Percentiles rank a stretch among this genome's conserved stretches.
Conservation (phyloP, 2,329 filamentous ascomycete species). For the Berkeleyomyces basicola region DNA sequence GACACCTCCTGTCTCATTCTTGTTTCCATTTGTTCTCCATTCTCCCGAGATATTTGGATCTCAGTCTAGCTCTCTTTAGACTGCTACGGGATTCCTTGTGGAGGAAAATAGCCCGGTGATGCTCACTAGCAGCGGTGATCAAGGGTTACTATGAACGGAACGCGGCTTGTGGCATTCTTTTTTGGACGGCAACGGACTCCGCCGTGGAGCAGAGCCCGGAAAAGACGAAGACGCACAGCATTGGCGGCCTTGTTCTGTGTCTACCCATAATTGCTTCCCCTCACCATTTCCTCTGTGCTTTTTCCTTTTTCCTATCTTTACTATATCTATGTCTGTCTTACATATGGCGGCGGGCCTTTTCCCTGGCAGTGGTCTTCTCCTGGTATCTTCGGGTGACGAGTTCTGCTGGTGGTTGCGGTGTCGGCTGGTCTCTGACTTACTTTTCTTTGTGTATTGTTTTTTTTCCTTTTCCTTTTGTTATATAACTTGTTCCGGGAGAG, state of each 20-base stretch:
- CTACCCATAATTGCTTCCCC: conserved; percentile 4
- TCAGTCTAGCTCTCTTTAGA: neutral
- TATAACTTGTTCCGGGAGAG: conserved; percentile 9
- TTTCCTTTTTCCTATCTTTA: conserved; percentile 9
- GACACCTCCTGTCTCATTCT: neutral
- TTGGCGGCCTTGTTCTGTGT: neutral
- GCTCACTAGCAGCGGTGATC: neutral
- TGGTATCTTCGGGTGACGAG: too few species aligned
- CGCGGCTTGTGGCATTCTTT: neutral
- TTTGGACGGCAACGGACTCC: neutral
- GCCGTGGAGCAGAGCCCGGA: neutral
- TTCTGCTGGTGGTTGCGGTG: neutral
- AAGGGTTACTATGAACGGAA: neutral
- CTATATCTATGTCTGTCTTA: conserved; percentile 1
- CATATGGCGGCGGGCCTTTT: neutral
- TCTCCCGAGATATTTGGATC: too few species aligned
- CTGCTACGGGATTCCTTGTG: too few species aligned
- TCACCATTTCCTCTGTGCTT: conserved; percentile 7
- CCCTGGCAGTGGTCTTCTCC: too few species aligned
- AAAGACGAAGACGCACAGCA: neutral
- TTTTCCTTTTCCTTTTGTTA: conserved; percentile 4
- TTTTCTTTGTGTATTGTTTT: conserved; percentile 9
- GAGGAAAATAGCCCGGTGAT: neutral
- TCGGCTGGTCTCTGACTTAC: neutral
- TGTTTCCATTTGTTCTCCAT: neutral